Evolutionary conservation across 345 rosid genomes (phyloP), one percentile per base, ranked within the genome.

Genomic region (Luvunga scandens): DNA sequence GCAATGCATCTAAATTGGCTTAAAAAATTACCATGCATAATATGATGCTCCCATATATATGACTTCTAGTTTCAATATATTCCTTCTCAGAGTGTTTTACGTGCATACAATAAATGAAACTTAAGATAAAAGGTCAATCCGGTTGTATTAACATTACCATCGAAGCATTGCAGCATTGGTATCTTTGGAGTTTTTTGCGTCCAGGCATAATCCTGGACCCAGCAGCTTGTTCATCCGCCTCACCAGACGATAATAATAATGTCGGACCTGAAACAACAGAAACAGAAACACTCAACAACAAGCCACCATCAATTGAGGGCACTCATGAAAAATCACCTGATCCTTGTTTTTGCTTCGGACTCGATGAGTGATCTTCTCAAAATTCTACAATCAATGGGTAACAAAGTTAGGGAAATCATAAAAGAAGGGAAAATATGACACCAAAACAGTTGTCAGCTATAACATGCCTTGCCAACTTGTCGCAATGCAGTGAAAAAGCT

Each of bases 111-210:
- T 19, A 60, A 50, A 72, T 31, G 39, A 14, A 39, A 38, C 16
- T 16, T 48, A 45, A 53, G 3, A 69, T 21, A 39, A 79, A 69
- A 30, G 38, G 66, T 30, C 56, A 56, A 72, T 38, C 67, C 62
- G 38, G 50, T 57, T 63, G 57, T 2, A 42, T 16, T 27, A 76
- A 77, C 63, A 76, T 84, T 90, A 97, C 99, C 99, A 97, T 90
- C 98, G 91, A 81, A 97, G 93, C 98, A 97, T 94, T 18, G 99
- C 98, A 74, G 98, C 93, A 87, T 97, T 97, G 62, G 98, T 97
- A 75, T 97, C 99, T 86, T 97, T 97, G 2, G 98, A 95, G 80
- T 97, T 91, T 83, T 97, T 97, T 38, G 99, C 98, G 87, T 97
- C 98, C 62, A 97, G 89, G 83, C 90, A 91, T 77, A 97, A 84